Conservation (phyloP, 306 rosid genomes). For the Trifolium pratense region DNA sequence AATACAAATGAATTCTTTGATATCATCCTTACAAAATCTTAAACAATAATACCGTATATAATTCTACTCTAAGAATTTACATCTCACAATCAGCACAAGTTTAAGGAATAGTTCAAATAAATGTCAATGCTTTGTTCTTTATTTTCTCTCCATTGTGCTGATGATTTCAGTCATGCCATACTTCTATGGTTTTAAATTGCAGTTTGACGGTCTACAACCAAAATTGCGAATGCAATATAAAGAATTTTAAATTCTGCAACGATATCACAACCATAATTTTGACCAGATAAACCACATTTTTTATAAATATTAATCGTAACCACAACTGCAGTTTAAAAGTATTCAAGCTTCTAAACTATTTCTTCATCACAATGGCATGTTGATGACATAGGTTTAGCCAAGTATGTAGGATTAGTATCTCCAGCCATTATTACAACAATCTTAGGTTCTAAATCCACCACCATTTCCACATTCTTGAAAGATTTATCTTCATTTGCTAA, state of each 20-base stretch:
- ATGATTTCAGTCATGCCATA: not conserved
- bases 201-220: not conserved
- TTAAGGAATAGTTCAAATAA: not conserved
- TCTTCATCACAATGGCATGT: constrained; percentile 21
- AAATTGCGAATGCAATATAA: too few relatives aligned
- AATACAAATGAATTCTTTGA: too few relatives aligned
- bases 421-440: constrained; percentile 92
- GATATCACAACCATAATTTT: not conserved
- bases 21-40: not conserved
- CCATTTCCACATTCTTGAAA: constrained; percentile 28
- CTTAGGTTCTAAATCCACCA: constrained; percentile 51
- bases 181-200: not conserved
- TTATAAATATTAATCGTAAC: not conserved
- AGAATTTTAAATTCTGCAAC: too few relatives aligned
- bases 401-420: constrained; percentile 67
- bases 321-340: not conserved
- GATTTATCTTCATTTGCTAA: constrained; percentile 29
- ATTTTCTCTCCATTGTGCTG: not conserved
- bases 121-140: not conserved
- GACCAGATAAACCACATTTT: not conserved
- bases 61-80: not conserved
- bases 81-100: not conserved
- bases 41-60: not conserved
- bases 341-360: not conserved
- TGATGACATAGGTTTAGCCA: constrained; percentile 68